phyloP scores from a whole-genome alignment of 257 asterid genomes.

The Gardenia jasminoides region DNA sequence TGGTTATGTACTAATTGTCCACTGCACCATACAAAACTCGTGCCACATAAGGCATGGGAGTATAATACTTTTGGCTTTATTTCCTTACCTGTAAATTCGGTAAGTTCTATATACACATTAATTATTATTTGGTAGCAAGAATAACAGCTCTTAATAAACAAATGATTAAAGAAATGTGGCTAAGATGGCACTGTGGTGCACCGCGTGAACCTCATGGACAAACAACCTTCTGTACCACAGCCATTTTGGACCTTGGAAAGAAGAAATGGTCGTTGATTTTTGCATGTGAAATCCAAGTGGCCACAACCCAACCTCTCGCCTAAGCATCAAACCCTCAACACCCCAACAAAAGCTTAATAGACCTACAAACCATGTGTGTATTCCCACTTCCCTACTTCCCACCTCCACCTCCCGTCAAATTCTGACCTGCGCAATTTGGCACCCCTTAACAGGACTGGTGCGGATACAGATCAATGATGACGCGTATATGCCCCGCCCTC shows the following conservation, averaged over 20 bases:
- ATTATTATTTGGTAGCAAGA: neutral
- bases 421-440: neutral
- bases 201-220: conserved; percentile 22
- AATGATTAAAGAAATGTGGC: neutral
- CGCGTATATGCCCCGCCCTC: neutral
- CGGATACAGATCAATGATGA: neutral
- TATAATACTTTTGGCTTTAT: neutral
- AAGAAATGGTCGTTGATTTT: conserved; percentile 1
- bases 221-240: conserved; percentile 10
- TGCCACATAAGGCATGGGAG: neutral
- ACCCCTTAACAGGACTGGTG: too few species aligned
- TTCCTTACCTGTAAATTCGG: neutral
- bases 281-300: conserved; percentile 5
- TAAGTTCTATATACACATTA: neutral
- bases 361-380: neutral
- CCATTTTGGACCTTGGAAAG: neutral
- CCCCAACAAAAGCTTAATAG: neutral
- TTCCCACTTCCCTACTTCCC: neutral
- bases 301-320: neutral
- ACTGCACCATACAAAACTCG: neutral
- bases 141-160: neutral
- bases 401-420: neutral
- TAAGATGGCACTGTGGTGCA: neutral
- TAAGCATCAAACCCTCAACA: neutral
- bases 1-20: neutral